Evolutionary conservation across 371 early-diverging fungal species (phyloP), one percentile per base, ranked within the genome.

Genomic region (Apophysomyces sp.): DNA sequence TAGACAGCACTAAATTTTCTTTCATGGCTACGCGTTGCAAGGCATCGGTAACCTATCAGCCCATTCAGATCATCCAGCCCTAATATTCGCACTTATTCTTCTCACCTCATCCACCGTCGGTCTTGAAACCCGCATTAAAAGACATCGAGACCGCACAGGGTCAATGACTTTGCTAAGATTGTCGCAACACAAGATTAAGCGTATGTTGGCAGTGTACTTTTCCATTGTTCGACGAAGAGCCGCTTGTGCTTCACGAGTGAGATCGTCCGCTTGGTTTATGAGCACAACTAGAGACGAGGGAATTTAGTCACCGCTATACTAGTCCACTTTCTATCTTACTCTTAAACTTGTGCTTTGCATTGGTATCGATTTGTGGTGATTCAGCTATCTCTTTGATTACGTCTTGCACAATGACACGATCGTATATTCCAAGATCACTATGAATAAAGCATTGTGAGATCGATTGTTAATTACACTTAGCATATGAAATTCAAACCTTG

Each of bases 181-280:
- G 57, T 91, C 93, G 68, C 94, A 92, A 76, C 98, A 94, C 58
- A 99, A 69, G 63, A 99, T 94, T 24, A 99, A 79, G 28, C 99
- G 91, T 66, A 99, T 84, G 68, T 94, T 96, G 21, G 74, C 63
- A 77, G 93, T 95, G 78, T 99, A 99, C 76, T 96, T 95, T 80
- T 99, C 99, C 97, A 99, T 99, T 2, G 99, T 99, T 28, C 99
- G 85, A 64, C 99, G 89, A 55, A 99, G 87, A 15, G 96, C 99
- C 34, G 97, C 94, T 81, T 99, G 99, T 8, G 99, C 99, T 61
- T 98, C 97, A 60, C 89, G 82, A 12, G 91, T 87, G 55, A 99
- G 82, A 55, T 84, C 71, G 68, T 99, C 99, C 2, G 99, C 99
- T 71, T 99, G 96, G 71, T 96, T 91, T 65, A 99, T 90, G 39